These are phyloP conservation scores for Lasiodiplodia citricola DNA, from an alignment of 2,329 filamentous ascomycete species.

Conservation along the genomic window DNA sequence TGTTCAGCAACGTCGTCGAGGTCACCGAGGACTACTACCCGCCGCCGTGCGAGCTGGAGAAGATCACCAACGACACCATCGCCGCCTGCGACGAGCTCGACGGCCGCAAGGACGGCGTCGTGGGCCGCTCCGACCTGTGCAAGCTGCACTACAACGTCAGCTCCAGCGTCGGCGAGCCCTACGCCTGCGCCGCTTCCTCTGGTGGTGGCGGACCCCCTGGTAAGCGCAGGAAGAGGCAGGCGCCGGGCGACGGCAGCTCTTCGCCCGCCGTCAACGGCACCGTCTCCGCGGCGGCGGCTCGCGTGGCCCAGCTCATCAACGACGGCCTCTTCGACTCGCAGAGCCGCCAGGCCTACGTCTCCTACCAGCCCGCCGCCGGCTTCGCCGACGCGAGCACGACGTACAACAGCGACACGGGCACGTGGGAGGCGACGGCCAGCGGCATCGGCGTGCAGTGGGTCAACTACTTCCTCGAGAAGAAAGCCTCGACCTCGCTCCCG, in stretches of 20 bases:
- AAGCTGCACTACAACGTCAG: conserved; percentile 53
- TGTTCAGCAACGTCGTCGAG: conserved; percentile 49
- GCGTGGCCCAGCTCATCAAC: conserved; percentile 33
- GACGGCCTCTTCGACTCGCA: conserved; percentile 49
- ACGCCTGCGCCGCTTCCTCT: conserved; percentile 46
- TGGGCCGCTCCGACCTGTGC: conserved; percentile 57
- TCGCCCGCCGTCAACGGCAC: conserved; percentile 40
- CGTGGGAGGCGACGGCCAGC: conserved; percentile 40
- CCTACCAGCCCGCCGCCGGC: conserved; percentile 40
- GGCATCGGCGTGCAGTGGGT: conserved; percentile 49
- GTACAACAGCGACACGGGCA: conserved; percentile 41
- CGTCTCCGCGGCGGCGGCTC: conserved; percentile 37
- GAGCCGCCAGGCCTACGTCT: conserved; percentile 50
- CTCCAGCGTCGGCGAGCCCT: conserved; percentile 53
- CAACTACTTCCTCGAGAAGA: conserved; percentile 47
- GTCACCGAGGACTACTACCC: conserved; percentile 49
- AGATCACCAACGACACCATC: conserved; percentile 62
- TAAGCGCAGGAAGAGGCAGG: conserved; percentile 21
- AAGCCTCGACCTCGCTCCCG: not conserved
- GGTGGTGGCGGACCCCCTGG: conserved; percentile 30
- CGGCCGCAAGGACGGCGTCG: conserved; percentile 60
- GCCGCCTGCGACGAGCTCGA: conserved; percentile 61
- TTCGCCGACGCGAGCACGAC: conserved; percentile 43
- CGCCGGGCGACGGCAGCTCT: not conserved
- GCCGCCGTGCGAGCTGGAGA: conserved; percentile 53